Percentiles rank a stretch among this genome's conserved stretches.
These are phyloP conservation scores for Russula griseocarnosa DNA, from an alignment of 768 basidiomycete species.

Conservation along the genomic window DNA sequence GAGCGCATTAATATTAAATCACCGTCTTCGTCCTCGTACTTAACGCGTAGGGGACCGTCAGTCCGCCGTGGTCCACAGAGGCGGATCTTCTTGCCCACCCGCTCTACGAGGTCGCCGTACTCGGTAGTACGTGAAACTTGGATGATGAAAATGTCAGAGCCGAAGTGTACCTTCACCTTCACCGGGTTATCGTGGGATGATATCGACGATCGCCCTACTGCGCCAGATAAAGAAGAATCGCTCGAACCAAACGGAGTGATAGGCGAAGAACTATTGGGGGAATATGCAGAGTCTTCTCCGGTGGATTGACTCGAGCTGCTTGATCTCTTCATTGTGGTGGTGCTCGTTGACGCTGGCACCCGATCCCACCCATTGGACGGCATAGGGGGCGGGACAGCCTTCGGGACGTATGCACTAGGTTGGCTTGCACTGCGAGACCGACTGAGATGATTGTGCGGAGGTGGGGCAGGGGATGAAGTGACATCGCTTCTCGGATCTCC, in stretches of 20 bases:
- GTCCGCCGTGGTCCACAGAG: conserved; percentile 80
- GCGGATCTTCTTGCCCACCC: conserved; percentile 89
- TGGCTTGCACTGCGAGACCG: conserved; percentile 80
- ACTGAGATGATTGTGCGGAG: conserved; percentile 34
- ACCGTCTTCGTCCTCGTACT: conserved; percentile 90
- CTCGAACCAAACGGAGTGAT: conserved; percentile 89
- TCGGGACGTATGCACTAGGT: conserved; percentile 64
- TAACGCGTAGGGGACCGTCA: conserved; percentile 77
- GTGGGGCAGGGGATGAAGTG: conserved; percentile 27
- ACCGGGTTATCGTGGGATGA: conserved; percentile 60
- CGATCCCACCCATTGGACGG: conserved; percentile 48
- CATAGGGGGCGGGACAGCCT: conserved; percentile 53
- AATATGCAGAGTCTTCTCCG: conserved; percentile 76
- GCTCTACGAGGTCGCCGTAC: conserved; percentile 80
- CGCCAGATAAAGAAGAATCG: conserved; percentile 68
- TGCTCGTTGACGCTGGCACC: conserved; percentile 39
- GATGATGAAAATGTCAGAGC: conserved; percentile 93
- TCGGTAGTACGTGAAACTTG: conserved; percentile 78
- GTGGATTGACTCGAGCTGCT: conserved; percentile 85
- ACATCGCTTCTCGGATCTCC: conserved; percentile 15
- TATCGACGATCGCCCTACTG: conserved; percentile 45
- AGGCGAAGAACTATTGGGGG: conserved; percentile 80
- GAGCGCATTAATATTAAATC: conserved; percentile 85
- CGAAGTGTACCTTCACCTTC: conserved; percentile 92
- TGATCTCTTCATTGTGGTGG: conserved; percentile 58